These are phyloP conservation scores for Spergularia marina DNA, from an alignment of 148 eudicot species.

Conservation along the genomic window DNA sequence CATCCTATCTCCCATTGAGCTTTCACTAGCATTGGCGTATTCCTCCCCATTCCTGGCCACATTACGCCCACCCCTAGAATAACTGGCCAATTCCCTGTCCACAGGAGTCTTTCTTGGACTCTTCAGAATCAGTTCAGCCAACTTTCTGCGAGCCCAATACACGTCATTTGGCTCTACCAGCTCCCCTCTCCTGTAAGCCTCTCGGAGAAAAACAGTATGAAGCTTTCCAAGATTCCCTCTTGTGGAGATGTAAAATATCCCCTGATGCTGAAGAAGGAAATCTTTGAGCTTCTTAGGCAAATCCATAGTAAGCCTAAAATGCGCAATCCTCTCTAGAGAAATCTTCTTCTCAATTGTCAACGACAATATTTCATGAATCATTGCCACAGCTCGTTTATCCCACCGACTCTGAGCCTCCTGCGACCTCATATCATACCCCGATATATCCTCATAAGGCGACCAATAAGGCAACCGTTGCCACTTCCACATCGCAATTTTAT, in stretches of 20 bases:
- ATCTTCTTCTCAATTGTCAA: constrained; percentile 97
- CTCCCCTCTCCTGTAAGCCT: constrained; percentile 87
- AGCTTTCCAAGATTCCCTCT: constrained; percentile 95
- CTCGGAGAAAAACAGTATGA: constrained; percentile 89
- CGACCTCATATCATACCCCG: constrained; percentile 86
- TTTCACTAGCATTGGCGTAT: constrained; percentile 18
- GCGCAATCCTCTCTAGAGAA: constrained; percentile 91
- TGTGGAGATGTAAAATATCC: constrained; percentile 90
- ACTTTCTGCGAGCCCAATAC: constrained; percentile 84
- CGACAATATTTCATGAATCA: constrained; percentile 77
- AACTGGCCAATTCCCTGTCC: constrained; percentile 54
- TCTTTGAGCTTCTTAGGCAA: constrained; percentile 89
- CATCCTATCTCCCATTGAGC: constrained; percentile 21
- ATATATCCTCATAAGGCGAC: constrained; percentile 91
- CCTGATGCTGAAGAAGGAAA: constrained; percentile 87
- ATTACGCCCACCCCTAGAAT: constrained; percentile 41
- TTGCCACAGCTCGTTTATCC: constrained; percentile 88
- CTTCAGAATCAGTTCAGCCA: constrained; percentile 62
- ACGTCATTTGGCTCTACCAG: constrained; percentile 78
- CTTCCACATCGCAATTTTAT: constrained; percentile 89
- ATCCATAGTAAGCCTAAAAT: constrained; percentile 70
- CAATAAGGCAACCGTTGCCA: constrained; percentile 98
- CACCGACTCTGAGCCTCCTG: constrained; percentile 83
- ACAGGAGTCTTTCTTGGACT: constrained; percentile 64
- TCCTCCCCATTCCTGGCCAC: constrained; percentile 12